Evolutionary conservation across 2,329 filamentous ascomycete genomes (phyloP), one percentile per base, ranked within the genome.

Genomic region (Trichoderma gracile): DNA sequence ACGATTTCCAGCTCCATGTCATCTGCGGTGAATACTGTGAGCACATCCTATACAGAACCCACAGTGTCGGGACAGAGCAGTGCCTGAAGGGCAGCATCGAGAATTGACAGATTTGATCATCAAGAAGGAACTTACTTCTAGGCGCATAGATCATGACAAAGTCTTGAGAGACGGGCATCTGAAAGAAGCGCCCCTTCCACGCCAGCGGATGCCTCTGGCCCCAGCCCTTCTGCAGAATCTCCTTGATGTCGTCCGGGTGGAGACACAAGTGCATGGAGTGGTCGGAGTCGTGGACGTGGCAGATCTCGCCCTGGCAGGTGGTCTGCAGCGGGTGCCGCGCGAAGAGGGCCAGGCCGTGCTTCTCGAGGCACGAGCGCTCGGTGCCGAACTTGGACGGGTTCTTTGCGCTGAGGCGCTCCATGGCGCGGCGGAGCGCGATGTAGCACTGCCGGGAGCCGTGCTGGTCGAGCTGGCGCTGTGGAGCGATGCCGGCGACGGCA

Each of bases 141-240:
- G 92, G 92, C 19, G 92, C 90, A 77, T 96, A 96, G 5, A 96
- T 81, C 86, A 96, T 88, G 64, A 92, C 80, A 75, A 96, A 96
- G 47, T 89, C 88, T 3, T 82, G 78, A 0, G 91, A 90, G 63
- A 95, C 87, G 57, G 90, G 90, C 72, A 86, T 83, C 67, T 81
- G 80, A 67, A 77, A 58, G 30, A 88, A 83, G 80, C 85, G 87
- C 49, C 86, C 85, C 61, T 86, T 88, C 71, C 86, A 84, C 8
- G 90, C 88, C 62, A 93, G 76, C 1, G 85, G 86, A 68, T 88
- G 86, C 38, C 85, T 78, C 78, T 96, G 87, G 1, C 89, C 93
- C 92, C 92, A 96, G 1, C 91, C 90, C 67, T 86, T 87, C 69
- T 88, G 83, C 25, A 96, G 78, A 19, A 95, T 83, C 58, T 89